Base-by-base conservation (phyloP, 2,329 filamentous ascomycete species). In the Talaromyces rugulosus region DNA sequence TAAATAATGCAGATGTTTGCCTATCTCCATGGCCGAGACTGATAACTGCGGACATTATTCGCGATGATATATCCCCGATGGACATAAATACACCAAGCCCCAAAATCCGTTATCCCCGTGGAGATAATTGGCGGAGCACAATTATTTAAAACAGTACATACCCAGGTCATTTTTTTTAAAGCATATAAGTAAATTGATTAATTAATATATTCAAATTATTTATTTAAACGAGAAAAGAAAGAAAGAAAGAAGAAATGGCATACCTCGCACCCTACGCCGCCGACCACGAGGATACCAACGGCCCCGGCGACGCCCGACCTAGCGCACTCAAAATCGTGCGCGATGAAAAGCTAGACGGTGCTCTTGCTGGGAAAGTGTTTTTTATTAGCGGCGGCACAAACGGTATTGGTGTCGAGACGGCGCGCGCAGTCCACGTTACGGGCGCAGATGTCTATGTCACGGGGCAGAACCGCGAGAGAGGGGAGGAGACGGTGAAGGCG, bases 361-460 rank as follows among this genome's bases (percentile, higher is more conserved):
- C 16, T 6, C 52, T 62, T 0, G 2, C 31, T 3, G 56, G 56
- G 9, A 62, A 62, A 11, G 44, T 47, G 1, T 62, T 62, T 5
- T 57, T 62, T 7, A 36, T 62, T 3, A 56, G 52, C 5, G 61
- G 61, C 18, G 61, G 61, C 42, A 62, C 61, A n/a, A 55, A 55
- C 33, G 61, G 61, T 6, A 62, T 62, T 11, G 61, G 61, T 3
- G 14, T 56, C 16, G 56, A 62, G 28, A 62, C 61, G 3, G 57
- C 57, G 8, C 61, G 57, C 1, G 61, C 61, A 40, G 56, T 62
- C 52, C 61, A 62, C 33, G 34, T 51, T 27, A 40, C 61, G 2
- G 61, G 61, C 3, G 61, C 61, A 28, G 61, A 62, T 47, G 61
- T 62, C 7, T 62, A 62, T 42, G 55, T 62, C 33, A 62, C 61